A percentile compares a stretch with the other conserved stretches of the same genome.
Evolutionary conservation across 805 yeast species (phyloP).

Genomic region (Cyberlindnera mycetangii): DNA sequence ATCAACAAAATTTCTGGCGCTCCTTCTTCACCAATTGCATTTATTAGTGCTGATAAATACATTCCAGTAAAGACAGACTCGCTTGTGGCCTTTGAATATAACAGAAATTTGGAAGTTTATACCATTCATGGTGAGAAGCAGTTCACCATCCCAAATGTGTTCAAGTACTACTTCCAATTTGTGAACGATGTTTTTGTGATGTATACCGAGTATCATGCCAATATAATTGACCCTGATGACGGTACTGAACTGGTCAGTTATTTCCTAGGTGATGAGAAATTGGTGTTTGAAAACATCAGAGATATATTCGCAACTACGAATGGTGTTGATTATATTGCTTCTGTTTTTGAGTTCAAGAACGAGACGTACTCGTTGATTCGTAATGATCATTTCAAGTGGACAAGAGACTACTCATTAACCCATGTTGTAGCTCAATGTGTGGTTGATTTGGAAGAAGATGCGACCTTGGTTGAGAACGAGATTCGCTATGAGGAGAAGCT

Average conservation of each 20-base stretch:
- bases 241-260: conserved; percentile 25
- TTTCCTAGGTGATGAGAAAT: conserved; percentile 16
- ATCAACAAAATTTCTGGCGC: conserved; percentile 17
- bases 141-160: conserved; percentile 22
- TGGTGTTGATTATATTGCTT: conserved; percentile 16
- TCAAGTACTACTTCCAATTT: conserved; percentile 21
- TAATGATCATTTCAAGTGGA: conserved; percentile 33
- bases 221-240: conserved; percentile 24
- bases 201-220: conserved; percentile 23
- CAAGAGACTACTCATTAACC: conserved; percentile 41
- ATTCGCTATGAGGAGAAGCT: conserved; percentile 30
- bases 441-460: conserved; percentile 26
- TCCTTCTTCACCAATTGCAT: conserved; percentile 4
- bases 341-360: conserved; percentile 15
- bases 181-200: conserved; percentile 20
- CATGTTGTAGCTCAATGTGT: conserved; percentile 35
- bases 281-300: conserved; percentile 12
- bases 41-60: conserved; percentile 10
- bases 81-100: conserved; percentile 21
- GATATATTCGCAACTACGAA: conserved; percentile 10
- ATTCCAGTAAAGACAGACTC: conserved; percentile 22
- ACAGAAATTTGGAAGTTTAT: conserved; percentile 22
- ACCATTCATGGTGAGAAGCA: conserved; percentile 14
- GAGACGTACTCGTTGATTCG: conserved; percentile 10
- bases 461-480: conserved; percentile 28